phyloP scores from a whole-genome alignment of 768 basidiomycete genomes.

The Rhodotorula sphaerocarpa region DNA sequence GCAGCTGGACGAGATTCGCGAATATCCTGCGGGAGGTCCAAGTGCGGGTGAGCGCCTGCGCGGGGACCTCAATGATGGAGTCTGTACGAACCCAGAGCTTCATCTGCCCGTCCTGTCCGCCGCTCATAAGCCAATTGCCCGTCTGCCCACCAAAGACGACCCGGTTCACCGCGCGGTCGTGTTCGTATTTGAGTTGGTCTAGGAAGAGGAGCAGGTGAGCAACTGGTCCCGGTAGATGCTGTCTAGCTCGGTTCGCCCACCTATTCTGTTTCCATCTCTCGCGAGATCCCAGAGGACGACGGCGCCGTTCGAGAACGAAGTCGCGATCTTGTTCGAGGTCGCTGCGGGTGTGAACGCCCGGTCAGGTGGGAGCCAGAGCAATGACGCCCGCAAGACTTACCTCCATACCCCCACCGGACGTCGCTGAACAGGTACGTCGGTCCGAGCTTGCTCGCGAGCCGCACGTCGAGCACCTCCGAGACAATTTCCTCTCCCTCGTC shows the following conservation, averaged over 20 bases:
- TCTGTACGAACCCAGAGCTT: slow-evolving; percentile 37
- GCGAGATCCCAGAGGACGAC: slow-evolving; percentile 33
- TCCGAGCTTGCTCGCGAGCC: slow-evolving; percentile 12
- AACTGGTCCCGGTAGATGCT: too few relatives aligned
- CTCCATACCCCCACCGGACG: slow-evolving; percentile 33
- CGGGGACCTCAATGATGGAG: too few relatives aligned
- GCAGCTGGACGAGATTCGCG: slow-evolving; percentile 16
- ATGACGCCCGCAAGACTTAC: neutral
- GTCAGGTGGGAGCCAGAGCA: neutral
- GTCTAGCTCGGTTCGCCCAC: too few relatives aligned
- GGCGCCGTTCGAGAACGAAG: slow-evolving; percentile 31
- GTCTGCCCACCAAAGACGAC: slow-evolving; percentile 35
- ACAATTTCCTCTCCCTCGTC: slow-evolving; percentile 5
- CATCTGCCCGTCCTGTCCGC: slow-evolving; percentile 35
- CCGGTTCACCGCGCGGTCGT: slow-evolving; percentile 35
- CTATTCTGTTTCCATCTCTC: slow-evolving; percentile 17
- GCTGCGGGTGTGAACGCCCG: neutral
- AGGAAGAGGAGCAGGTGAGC: neutral
- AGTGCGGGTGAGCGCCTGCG: neutral
- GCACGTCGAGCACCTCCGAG: slow-evolving; percentile 22
- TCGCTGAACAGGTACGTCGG: slow-evolving; percentile 27
- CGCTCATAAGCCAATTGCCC: slow-evolving; percentile 33
- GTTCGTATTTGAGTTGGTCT: slow-evolving; percentile 34
- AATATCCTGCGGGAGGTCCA: slow-evolving; percentile 23
- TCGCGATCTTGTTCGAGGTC: slow-evolving; percentile 31